Conservation (phyloP, 2,329 filamentous ascomycete species). For the Exophiala aquamarina region DNA sequence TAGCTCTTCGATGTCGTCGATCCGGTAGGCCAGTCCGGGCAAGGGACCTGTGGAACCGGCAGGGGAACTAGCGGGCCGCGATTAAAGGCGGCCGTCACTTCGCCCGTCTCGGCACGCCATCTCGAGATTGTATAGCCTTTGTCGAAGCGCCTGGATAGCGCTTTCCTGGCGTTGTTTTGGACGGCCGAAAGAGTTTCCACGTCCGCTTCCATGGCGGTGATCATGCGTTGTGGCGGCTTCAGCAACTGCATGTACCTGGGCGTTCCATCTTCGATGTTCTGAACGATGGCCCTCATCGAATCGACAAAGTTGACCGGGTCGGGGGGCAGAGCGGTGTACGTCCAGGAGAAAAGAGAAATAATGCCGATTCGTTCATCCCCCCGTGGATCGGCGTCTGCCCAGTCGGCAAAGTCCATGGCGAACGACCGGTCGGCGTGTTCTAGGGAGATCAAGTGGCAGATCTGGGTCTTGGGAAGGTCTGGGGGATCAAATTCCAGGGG, state of each 20-base stretch:
- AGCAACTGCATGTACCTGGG: too few relatives aligned
- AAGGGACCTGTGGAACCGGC: slow-evolving; percentile 10
- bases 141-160: too few relatives aligned
- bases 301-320: slow-evolving; percentile 36
- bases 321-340: slow-evolving; percentile 39
- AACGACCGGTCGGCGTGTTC: slow-evolving; percentile 26
- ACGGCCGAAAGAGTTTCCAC: too few relatives aligned
- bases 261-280: too few relatives aligned
- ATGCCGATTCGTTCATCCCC: slow-evolving; percentile 34
- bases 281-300: slow-evolving; percentile 14
- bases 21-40: slow-evolving; percentile 4
- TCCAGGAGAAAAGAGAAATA: slow-evolving; percentile 43
- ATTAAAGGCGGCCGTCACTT: slow-evolving; percentile 39
- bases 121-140: slow-evolving; percentile 43
- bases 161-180: slow-evolving; percentile 10
- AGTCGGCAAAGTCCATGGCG: slow-evolving; percentile 21
- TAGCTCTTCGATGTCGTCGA: slow-evolving; percentile 39
- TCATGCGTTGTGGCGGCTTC: slow-evolving; percentile 8
- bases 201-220: not conserved
- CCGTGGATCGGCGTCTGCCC: too few relatives aligned
- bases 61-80: slow-evolving; percentile 41
- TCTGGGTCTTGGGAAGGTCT: not conserved
- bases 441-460: slow-evolving; percentile 3
- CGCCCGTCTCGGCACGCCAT: slow-evolving; percentile 42
- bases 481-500: slow-evolving; percentile 7